phyloP scores from a whole-genome alignment of 2,329 filamentous ascomycete species.

The Capronia epimyces region DNA sequence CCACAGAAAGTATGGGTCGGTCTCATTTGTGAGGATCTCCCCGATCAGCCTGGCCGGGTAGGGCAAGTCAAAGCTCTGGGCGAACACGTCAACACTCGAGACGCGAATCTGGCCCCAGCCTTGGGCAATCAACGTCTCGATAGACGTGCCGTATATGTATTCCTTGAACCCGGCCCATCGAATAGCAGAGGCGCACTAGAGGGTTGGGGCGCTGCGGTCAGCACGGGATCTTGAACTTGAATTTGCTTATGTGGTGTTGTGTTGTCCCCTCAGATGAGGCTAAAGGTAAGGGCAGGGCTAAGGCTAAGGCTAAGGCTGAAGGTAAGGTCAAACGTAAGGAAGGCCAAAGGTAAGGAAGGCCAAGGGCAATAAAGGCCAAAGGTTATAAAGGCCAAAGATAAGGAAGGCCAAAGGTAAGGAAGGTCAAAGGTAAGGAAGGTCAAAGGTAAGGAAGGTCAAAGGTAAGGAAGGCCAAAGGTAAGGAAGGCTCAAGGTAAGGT shows the following conservation, averaged over 20 bases:
- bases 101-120: slow-evolving; percentile 52
- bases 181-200: slow-evolving; percentile 52
- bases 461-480: too few relatives aligned
- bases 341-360: too few relatives aligned
- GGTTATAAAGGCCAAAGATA: too few relatives aligned
- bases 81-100: slow-evolving; percentile 44
- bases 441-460: too few relatives aligned
- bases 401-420: too few relatives aligned
- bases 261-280: too few relatives aligned
- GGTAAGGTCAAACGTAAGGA: too few relatives aligned
- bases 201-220: background rate
- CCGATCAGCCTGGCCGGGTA: slow-evolving; percentile 39
- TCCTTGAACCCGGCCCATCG: slow-evolving; percentile 53
- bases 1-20: slow-evolving; percentile 51
- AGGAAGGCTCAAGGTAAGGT: too few relatives aligned
- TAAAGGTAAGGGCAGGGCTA: background rate
- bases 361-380: too few relatives aligned
- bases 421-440: too few relatives aligned
- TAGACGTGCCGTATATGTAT: slow-evolving; percentile 51
- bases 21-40: slow-evolving; percentile 48
- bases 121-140: slow-evolving; percentile 42
- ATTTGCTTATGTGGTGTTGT: too few relatives aligned
- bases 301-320: too few relatives aligned
- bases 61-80: slow-evolving; percentile 38
- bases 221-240: background rate